Percentiles rank a stretch among this genome's conserved stretches.
Evolutionary conservation across 208 protist species (phyloP).

Genomic region (Porcisia hertigi): DNA sequence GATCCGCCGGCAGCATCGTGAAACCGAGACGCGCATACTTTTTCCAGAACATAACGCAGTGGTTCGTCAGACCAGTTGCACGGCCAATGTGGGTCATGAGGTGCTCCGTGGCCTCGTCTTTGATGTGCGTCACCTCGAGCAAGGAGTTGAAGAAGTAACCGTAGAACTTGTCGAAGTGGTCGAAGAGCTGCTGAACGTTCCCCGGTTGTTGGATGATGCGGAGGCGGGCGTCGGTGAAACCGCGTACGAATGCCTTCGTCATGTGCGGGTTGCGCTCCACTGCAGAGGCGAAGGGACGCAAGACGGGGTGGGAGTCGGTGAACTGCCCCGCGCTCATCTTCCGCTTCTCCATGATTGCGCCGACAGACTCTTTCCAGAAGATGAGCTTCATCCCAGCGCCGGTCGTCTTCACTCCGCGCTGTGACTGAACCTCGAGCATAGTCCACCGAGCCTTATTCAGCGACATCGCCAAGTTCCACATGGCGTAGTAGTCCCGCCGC

Average conservation of each 20-base stretch:
- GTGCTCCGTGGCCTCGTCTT: constrained; percentile 85
- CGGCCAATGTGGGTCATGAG: constrained; percentile 86
- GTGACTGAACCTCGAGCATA: constrained; percentile 89
- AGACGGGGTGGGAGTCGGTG: constrained; percentile 85
- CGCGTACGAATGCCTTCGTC: constrained; percentile 88
- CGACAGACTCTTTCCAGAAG: constrained; percentile 84
- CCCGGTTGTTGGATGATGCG: constrained; percentile 84
- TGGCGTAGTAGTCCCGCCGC: constrained; percentile 84
- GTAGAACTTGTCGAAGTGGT: constrained; percentile 92
- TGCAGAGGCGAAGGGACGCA: constrained; percentile 74
- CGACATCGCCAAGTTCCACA: constrained; percentile 85
- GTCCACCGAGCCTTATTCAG: constrained; percentile 90
- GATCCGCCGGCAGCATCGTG: constrained; percentile 87
- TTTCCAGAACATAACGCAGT: constrained; percentile 93
- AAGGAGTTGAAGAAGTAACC: constrained; percentile 91
- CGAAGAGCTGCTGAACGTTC: constrained; percentile 89
- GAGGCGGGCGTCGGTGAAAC: constrained; percentile 86
- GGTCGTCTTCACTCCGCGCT: constrained; percentile 86
- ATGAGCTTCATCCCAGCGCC: constrained; percentile 91
- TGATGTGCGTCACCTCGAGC: constrained; percentile 74
- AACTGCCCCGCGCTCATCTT: constrained; percentile 77
- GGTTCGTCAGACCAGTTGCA: constrained; percentile 78
- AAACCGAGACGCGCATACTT: constrained; percentile 89
- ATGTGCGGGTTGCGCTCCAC: constrained; percentile 73
- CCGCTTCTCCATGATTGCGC: constrained; percentile 66